A percentile compares a stretch with the other conserved stretches of the same genome.
phyloP scores from a whole-genome alignment of 2,329 filamentous ascomycete species.

The Fusarium sp. region DNA sequence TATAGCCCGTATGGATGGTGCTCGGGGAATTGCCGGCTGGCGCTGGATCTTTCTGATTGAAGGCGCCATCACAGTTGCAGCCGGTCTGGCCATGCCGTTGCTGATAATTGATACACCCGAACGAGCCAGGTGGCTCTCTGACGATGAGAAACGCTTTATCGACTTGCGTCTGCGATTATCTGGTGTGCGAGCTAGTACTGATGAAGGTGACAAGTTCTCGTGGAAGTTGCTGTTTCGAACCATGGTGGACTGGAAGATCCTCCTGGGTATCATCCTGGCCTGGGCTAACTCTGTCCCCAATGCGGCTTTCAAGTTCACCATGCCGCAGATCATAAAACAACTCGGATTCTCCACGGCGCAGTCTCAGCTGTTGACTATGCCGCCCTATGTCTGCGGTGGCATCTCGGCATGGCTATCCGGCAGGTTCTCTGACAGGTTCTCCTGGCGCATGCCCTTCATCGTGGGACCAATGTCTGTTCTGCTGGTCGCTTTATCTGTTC shows the following conservation, averaged over 20 bases:
- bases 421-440: constrained; percentile 47
- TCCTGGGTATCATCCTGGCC: constrained; percentile 45
- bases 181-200: constrained; percentile 43
- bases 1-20: constrained; percentile 55
- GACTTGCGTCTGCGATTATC: constrained; percentile 43
- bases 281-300: constrained; percentile 43
- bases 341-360: constrained; percentile 50
- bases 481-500: constrained; percentile 45
- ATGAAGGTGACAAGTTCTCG: constrained; percentile 42
- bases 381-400: constrained; percentile 48
- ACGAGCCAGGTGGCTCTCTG: constrained; percentile 45
- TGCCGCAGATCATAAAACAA: constrained; percentile 50
- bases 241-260: constrained; percentile 53
- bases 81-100: constrained; percentile 46
- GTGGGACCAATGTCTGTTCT: constrained; percentile 44
- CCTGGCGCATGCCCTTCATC: constrained; percentile 52
- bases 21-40: constrained; percentile 54
- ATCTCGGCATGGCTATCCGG: constrained; percentile 43
- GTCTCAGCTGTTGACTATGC: constrained; percentile 45
- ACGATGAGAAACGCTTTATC: constrained; percentile 48
- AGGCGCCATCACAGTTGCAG: constrained; percentile 52
- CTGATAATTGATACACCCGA: constrained; percentile 54
- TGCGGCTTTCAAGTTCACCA: constrained; percentile 41
- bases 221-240: constrained; percentile 44
- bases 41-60: constrained; percentile 65